Evolutionary conservation across 371 early-diverging fungal genomes (phyloP).

Genomic region (Syncephalastrum racemosum): DNA sequence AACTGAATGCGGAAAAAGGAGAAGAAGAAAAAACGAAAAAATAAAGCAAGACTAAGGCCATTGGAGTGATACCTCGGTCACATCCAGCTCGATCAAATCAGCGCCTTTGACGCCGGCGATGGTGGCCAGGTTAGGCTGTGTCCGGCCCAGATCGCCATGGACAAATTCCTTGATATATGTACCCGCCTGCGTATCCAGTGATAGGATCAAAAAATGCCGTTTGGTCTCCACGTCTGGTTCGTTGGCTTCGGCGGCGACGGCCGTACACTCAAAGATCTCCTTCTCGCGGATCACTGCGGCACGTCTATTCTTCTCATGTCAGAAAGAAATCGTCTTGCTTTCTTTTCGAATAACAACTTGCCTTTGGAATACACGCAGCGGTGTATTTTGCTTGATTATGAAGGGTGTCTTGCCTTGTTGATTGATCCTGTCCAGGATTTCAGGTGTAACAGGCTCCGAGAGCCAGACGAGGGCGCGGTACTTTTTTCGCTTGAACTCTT

Average conservation of each 20-base stretch:
- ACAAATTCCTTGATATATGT: slow-evolving; percentile 99
- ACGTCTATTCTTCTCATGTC: slow-evolving; percentile 49
- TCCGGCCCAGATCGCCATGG: slow-evolving; percentile 94
- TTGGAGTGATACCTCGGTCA: slow-evolving; percentile 73
- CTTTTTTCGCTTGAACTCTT: slow-evolving; percentile 78
- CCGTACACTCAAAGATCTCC: slow-evolving; percentile 55
- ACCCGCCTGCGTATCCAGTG: slow-evolving; percentile 88
- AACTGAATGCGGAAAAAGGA: too few relatives aligned
- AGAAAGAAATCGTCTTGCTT: not conserved
- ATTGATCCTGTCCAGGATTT: slow-evolving; percentile 56
- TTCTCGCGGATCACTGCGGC: slow-evolving; percentile 75
- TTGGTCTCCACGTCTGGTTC: slow-evolving; percentile 14
- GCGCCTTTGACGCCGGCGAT: slow-evolving; percentile 66
- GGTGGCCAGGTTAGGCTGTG: slow-evolving; percentile 77
- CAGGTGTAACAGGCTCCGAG: slow-evolving; percentile 53
- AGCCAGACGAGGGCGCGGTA: slow-evolving; percentile 74
- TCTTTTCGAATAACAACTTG: slow-evolving; percentile 11
- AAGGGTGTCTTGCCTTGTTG: slow-evolving; percentile 46
- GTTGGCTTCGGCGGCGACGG: slow-evolving; percentile 9
- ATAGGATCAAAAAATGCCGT: slow-evolving; percentile 57
- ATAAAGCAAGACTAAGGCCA: slow-evolving; percentile 53
- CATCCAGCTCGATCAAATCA: slow-evolving; percentile 87
- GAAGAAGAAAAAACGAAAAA: too few relatives aligned
- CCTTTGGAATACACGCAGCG: slow-evolving; percentile 90
- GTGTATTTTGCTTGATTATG: slow-evolving; percentile 85